Percentiles rank a stretch among this genome's conserved stretches.
Conservation (phyloP, 345 rosid species). For the Populus alba region DNA sequence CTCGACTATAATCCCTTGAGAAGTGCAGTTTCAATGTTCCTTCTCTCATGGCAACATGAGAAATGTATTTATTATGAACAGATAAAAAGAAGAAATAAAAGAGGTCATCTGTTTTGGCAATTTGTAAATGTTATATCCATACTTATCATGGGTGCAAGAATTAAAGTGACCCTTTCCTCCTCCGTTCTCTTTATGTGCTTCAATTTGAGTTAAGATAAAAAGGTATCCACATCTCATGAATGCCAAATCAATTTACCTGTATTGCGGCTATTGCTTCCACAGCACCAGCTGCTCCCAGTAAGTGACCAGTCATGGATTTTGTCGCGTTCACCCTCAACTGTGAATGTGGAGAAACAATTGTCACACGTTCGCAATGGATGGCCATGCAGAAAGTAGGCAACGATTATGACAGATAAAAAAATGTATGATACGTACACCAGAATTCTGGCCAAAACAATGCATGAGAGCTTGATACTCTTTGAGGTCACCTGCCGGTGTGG, state of each 20-base stretch:
- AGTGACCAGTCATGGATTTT: slow-evolving; percentile 93
- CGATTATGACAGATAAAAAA: not conserved
- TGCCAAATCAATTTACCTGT: slow-evolving; percentile 50
- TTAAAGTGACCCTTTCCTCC: not conserved
- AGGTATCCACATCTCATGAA: not conserved
- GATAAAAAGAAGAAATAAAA: not conserved
- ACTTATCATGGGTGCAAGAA: not conserved
- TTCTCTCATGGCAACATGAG: not conserved
- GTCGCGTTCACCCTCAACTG: slow-evolving; percentile 87
- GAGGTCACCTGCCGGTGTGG: slow-evolving; percentile 83
- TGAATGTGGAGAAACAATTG: slow-evolving; percentile 15
- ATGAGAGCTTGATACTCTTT: slow-evolving; percentile 77
- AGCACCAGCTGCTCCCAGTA: slow-evolving; percentile 91
- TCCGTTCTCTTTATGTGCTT: not conserved
- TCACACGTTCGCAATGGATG: slow-evolving; percentile 2
- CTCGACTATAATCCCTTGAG: not conserved
- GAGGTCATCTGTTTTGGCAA: not conserved
- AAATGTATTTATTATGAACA: too few relatives aligned
- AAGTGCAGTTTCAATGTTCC: not conserved
- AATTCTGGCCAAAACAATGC: slow-evolving; percentile 77
- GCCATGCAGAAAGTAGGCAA: not conserved
- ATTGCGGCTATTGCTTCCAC: slow-evolving; percentile 86
- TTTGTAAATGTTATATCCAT: not conserved
- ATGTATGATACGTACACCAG: slow-evolving; percentile 44
- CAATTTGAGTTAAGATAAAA: not conserved